Base-by-base conservation (phyloP, 225 moss, liverwort and hornwort species). In the Pleurozium schreberi region DNA sequence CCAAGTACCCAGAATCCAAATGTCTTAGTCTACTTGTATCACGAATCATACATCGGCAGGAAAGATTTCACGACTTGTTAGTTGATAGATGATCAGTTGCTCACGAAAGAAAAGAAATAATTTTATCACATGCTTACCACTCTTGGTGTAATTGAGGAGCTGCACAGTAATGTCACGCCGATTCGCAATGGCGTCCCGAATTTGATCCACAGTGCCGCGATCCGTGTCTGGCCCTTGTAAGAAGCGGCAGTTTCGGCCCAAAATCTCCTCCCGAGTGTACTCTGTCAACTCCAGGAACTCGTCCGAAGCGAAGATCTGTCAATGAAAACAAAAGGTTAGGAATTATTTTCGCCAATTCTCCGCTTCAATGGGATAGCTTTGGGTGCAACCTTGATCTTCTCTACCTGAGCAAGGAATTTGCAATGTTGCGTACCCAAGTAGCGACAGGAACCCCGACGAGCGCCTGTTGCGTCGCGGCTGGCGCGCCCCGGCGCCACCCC, bases 111-210 rank as follows among this genome's bases (percentile, higher is more conserved):
- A 36, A n/a, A n/a, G n/a, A n/a, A n/a, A n/a, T n/a, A n/a, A 28
- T 30, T 55, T 55, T 10, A 31, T 11, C 64, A 62, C n/a, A 43
- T 38, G 60, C 87, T 80, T 86, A 96, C 97, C 98, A 83, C 95
- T 95, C 88, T 98, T 98, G 60, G 98, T 98, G 89, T 98, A 98
- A 88, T 98, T 98, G 73, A 98, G 92, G 53, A 98, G 96, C 89
- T 97, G 98, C 87, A 98, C 98, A 36, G 97, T 97, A 77, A 97
- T 94, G 66, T 97, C 95, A n/a, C 94, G 92, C 45, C 95, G 95
- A 62, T 90, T 85, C 16, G 88, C 87, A 38, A 98, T 98, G 80
- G 98, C 98, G 49, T 96, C 95, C 52, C 95, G 94, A 63, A 98
- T 98, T 85, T 94, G 94, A 55, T 90, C 85, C 87, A 98, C 98